Conservation (phyloP, 768 basidiomycete genomes). For the Podaxis mareebaensis region DNA sequence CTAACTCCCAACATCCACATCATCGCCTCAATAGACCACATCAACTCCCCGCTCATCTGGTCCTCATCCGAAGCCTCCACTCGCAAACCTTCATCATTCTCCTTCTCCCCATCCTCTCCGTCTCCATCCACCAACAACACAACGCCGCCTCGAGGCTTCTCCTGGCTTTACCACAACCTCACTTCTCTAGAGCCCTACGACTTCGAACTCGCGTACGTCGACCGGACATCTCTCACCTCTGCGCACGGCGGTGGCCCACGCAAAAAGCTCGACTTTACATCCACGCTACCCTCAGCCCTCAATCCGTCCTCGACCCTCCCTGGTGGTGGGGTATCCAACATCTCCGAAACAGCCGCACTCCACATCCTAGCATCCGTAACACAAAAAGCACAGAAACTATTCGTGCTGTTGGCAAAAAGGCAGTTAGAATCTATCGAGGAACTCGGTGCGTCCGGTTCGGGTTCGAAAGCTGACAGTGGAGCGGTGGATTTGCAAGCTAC, state of each 20-base stretch:
- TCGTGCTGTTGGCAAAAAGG: constrained; percentile 63
- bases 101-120: no score
- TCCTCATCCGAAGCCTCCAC: no score
- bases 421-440: constrained; percentile 68
- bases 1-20: no score
- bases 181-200: constrained; percentile 86
- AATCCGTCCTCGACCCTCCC: constrained; percentile 22
- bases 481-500: constrained; percentile 49
- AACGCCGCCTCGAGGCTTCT: constrained; percentile 48
- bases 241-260: constrained; percentile 25
- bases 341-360: constrained; percentile 74
- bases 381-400: constrained; percentile 82
- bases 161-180: constrained; percentile 88
- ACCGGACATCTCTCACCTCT: constrained; percentile 62
- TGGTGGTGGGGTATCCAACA: constrained; percentile 27
- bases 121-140: constrained; percentile 12
- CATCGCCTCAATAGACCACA: no score
- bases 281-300: constrained; percentile 21
- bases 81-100: no score
- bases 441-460: constrained; percentile 27
- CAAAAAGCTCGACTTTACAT: no score
- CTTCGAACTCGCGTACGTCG: constrained; percentile 68
- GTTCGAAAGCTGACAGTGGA: constrained; percentile 9
- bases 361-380: constrained; percentile 89
- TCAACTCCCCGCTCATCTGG: no score